Conservation (phyloP, 139 green algal species). For the Choricystis sp. region DNA sequence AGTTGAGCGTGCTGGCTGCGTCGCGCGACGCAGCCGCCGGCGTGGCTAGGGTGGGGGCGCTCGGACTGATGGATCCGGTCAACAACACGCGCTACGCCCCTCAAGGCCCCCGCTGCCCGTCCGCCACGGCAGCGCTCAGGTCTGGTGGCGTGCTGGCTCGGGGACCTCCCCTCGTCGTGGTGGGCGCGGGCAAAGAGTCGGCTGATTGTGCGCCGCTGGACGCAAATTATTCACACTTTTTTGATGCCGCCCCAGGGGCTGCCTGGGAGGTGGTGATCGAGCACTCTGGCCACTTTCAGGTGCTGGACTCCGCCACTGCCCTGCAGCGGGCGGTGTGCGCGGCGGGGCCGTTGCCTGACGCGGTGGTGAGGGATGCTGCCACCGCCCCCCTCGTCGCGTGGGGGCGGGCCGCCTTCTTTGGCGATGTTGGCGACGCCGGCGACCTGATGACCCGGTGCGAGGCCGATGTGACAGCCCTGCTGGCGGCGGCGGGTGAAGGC, state of each 20-base stretch:
- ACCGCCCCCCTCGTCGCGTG: too few species aligned
- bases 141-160: background rate
- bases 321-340: too few species aligned
- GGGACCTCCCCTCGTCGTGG: background rate
- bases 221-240: constrained; percentile 4
- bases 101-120: constrained; percentile 2
- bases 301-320: too few species aligned
- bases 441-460: too few species aligned
- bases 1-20: constrained; percentile 21
- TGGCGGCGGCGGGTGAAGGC: too few species aligned
- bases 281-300: background rate
- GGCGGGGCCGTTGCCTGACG: too few species aligned
- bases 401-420: too few species aligned
- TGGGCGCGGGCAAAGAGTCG: background rate
- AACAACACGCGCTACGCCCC: constrained; percentile 20
- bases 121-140: background rate
- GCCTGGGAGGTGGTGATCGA: constrained; percentile 2
- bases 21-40: constrained; percentile 1
- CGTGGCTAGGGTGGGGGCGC: constrained; percentile 4
- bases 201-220: constrained; percentile 3
- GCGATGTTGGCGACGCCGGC: too few species aligned
- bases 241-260: background rate
- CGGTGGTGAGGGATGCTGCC: too few species aligned
- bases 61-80: constrained; percentile 23
- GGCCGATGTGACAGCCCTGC: too few species aligned